Conservation (phyloP, 805 yeast species). For the Wickerhamomyces pijperi region DNA sequence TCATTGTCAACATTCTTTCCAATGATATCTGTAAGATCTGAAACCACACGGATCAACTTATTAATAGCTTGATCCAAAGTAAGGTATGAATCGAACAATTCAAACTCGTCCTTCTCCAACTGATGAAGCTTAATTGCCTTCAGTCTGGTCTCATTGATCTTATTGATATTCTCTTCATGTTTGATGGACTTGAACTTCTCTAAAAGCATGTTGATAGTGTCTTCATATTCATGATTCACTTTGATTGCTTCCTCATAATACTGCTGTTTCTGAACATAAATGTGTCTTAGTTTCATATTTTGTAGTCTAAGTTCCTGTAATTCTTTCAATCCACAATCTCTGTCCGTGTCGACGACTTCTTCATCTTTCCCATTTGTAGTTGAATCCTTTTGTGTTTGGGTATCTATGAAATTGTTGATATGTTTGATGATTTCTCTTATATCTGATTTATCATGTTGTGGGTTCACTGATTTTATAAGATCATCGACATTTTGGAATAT, state of each 20-base stretch:
- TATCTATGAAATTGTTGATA: not conserved
- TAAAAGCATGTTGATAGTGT: constrained; percentile 4
- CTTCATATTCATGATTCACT: constrained; percentile 10
- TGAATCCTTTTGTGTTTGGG: not conserved
- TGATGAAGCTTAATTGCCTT: constrained; percentile 1
- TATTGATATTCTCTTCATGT: constrained; percentile 1
- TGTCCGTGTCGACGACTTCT: too few relatives aligned
- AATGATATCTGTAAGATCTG: constrained; percentile 4
- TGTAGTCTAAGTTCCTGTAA: constrained; percentile 6
- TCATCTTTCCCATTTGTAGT: not conserved
- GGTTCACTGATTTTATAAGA: not conserved
- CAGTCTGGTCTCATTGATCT: constrained; percentile 2
- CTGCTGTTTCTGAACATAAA: constrained; percentile 4
- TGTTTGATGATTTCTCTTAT: not conserved
- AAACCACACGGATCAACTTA: constrained; percentile 4
- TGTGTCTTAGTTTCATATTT: constrained; percentile 7
- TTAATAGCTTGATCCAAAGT: constrained; percentile 5
- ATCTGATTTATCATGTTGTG: not conserved
- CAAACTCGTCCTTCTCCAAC: constrained; percentile 6
- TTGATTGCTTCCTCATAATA: constrained; percentile 4
- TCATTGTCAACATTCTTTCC: constrained; percentile 4
- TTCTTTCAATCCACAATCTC: not conserved
- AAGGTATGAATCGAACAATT: constrained; percentile 5
- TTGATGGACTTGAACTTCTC: constrained; percentile 4
- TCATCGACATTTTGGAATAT: not conserved